Percentiles rank a stretch among this genome's conserved stretches.
Evolutionary conservation across 2,329 filamentous ascomycete genomes (phyloP).

Genomic region (Grosmannia serpens): DNA sequence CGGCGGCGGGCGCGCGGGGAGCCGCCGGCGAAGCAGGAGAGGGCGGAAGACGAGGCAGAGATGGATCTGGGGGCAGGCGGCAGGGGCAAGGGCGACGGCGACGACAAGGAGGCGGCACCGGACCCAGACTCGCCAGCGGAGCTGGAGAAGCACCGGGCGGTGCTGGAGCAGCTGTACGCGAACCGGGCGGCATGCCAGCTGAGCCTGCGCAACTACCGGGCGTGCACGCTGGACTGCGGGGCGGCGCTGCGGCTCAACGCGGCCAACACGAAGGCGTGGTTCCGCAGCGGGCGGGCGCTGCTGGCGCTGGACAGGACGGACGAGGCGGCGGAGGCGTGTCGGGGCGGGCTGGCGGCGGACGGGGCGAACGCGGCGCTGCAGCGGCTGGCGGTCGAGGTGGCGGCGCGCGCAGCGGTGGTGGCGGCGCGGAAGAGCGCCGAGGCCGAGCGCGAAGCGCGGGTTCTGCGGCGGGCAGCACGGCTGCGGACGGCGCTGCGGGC

Average conservation of each 20-base stretch:
- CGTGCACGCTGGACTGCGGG: constrained; percentile 75
- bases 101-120: constrained; percentile 7
- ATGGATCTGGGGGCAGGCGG: background rate
- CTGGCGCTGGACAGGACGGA: constrained; percentile 64
- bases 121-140: constrained; percentile 46
- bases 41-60: background rate
- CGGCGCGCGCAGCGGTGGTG: constrained; percentile 42
- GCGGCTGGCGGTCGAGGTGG: constrained; percentile 39
- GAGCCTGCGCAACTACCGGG: constrained; percentile 78
- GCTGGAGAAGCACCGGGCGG: constrained; percentile 44
- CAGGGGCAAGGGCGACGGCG: background rate
- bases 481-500: constrained; percentile 56
- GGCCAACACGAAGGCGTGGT: constrained; percentile 79
- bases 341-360: constrained; percentile 63
- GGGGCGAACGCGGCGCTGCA: constrained; percentile 55
- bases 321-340: constrained; percentile 72
- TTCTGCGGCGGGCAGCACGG: constrained; percentile 45
- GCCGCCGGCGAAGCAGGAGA: constrained; percentile 4
- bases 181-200: constrained; percentile 89
- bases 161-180: constrained; percentile 66
- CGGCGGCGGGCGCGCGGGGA: constrained; percentile 33
- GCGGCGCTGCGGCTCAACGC: constrained; percentile 68
- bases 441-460: constrained; percentile 39
- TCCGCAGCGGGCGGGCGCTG: constrained; percentile 69
- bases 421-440: constrained; percentile 42